Evolutionary conservation across 306 rosid species (phyloP).

Genomic region (Pachyrhizus erosus): DNA sequence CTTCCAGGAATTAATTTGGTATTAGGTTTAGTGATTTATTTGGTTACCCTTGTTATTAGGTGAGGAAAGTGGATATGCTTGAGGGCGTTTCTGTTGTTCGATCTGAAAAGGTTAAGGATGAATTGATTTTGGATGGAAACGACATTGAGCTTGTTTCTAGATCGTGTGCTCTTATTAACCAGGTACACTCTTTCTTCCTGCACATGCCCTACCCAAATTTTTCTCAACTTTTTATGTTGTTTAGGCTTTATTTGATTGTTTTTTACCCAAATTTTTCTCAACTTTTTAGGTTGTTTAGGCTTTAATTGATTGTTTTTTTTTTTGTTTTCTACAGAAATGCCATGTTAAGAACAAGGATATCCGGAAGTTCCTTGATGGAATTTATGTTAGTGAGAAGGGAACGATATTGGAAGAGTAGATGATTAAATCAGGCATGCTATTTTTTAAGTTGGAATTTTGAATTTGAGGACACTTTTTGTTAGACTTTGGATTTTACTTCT

Average conservation of each 20-base stretch:
- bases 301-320: not conserved
- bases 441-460: too few species aligned
- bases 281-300: too few species aligned
- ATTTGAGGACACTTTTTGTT: slow-evolving; percentile 26
- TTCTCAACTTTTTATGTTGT: too few species aligned
- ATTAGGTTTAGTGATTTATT: too few species aligned
- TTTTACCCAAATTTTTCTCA: too few species aligned
- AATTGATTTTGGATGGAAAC: slow-evolving; percentile 70
- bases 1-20: too few species aligned
- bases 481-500: slow-evolving; percentile 15
- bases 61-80: slow-evolving; percentile 88
- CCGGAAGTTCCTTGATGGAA: slow-evolving; percentile 85
- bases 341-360: slow-evolving; percentile 90
- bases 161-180: slow-evolving; percentile 75
- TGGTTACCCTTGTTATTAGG: too few species aligned
- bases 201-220: too few species aligned
- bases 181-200: slow-evolving; percentile 51
- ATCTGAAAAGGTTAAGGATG: slow-evolving; percentile 88
- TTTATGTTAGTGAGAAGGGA: slow-evolving; percentile 84
- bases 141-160: slow-evolving; percentile 83
- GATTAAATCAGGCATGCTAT: slow-evolving; percentile 16
- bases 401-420: slow-evolving; percentile 58
- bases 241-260: too few species aligned
- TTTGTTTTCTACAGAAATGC: slow-evolving; percentile 67
- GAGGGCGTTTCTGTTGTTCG: slow-evolving; percentile 67